Base-by-base conservation (phyloP, 2,329 filamentous ascomycete species). In the Aspergillus fumigatus region DNA sequence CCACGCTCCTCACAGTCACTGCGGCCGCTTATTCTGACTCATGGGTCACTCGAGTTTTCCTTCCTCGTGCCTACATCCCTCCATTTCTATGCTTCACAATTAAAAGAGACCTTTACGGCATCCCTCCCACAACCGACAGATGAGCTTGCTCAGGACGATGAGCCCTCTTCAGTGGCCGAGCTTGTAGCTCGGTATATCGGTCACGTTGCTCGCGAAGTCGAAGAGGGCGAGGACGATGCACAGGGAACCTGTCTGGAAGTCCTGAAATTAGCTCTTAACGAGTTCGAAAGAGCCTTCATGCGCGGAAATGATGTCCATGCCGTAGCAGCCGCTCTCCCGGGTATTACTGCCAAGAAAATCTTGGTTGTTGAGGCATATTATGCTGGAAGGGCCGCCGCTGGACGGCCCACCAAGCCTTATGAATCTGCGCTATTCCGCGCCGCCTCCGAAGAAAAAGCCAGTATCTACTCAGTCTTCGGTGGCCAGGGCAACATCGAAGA, bases 401-500 rank as follows among this genome's bases (percentile, higher is more conserved):
- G 92, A 70, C 84, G 94, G 67, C 84, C 90, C 52, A 93, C 97
- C 72, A 92, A 92, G 77, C 85, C 90, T 27, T 93, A 99, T 73
- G 90, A 96, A 72, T 97, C 95, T 43, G 95, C 94, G 38, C 83
- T 99, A 49, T 85, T 97, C 70, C 85, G 94, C 65, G 93, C 94
- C 51, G 91, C 91, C 9, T 87, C 89, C 49, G 92, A 97, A 61
- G 88, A 85, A 60, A 86, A 87, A 55, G 92, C 92, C 54, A 88
- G 85, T 66, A 84, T 99, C 58, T 99, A 96, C 79, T 92, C 88
- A 63, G 92, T 99, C 60, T 96, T 97, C 65, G 94, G 94, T 58
- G 94, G 94, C 6, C 94, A 99, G 75, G 94, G 94, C 67, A 99
- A 99, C 76, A 97, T 99, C 62, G 93, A 99, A 77, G 95, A 99